Evolutionary conservation across 495 filamentous ascomycete species (phyloP), one percentile per base, ranked within the genome.

Genomic region (Hamigera avellanea): DNA sequence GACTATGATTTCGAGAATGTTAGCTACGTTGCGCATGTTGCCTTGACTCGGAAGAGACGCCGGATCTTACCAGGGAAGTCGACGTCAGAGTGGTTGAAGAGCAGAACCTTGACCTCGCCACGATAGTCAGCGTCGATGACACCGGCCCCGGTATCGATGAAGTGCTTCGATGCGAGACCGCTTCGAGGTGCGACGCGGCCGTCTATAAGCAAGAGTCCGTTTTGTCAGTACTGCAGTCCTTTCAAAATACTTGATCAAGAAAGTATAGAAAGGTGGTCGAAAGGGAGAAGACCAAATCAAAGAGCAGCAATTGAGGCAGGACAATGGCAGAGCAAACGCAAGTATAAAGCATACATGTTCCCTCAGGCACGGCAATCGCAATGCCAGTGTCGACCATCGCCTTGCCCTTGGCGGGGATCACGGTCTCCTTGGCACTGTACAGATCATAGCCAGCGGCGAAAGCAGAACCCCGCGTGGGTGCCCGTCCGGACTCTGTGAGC

Each of bases 81-180:
- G 14, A 60, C 65, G 10, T 91, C 87, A 10, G 68, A 69, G 60
- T 93, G 81, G 67, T 98, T 98, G 53, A 95, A 95, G 26, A 98
- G 71, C 47, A 98, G 67, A 14, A 98, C 81, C 69, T 87, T 93
- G 43, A 98, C 80, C 42, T 81, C 83, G 13, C 91, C 91, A 16
- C 91, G 75, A 67, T 98, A 98, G 56, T 98, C 91, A 6, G 88
- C 86, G 64, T 98, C 91, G 52, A 98, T 94, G 35, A 98, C 91
- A 21, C 91, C 91, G 2, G 91, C 91, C 38, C 89, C 86, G 1
- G 81, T 84, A 57, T 95, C 85, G 56, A 98, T 95, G 66, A 84
- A 86, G 64, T 94, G 76, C 62, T 95, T 95, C 29, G 79, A 69
- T 3, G 89, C 89, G 38, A 98, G 80, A 26, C 91, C 91, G 32